phyloP scores from a whole-genome alignment of 352 stramenopile genomes.

The Nothophytophthora sp. region DNA sequence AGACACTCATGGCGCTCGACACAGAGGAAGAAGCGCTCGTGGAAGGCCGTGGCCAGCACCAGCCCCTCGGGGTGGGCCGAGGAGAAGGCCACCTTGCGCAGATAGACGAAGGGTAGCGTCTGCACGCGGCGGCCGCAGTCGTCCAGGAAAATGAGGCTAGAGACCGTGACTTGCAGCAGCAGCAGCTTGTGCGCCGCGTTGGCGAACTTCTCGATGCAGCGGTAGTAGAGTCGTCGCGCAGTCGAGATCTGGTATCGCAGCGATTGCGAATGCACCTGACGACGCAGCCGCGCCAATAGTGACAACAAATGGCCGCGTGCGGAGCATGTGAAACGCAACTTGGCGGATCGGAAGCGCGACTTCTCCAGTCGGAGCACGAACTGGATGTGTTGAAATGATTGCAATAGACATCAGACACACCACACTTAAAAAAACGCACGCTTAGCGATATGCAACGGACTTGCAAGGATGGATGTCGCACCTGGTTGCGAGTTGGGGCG shows the following conservation, averaged over 20 bases:
- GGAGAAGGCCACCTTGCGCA: slow-evolving; percentile 48
- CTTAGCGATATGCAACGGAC: too few relatives aligned
- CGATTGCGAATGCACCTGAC: slow-evolving; percentile 39
- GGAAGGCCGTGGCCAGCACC: slow-evolving; percentile 59
- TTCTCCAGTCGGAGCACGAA: slow-evolving; percentile 69
- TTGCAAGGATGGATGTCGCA: too few relatives aligned
- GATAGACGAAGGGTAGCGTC: slow-evolving; percentile 52
- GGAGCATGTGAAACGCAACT: slow-evolving; percentile 58
- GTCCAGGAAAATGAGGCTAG: slow-evolving; percentile 56
- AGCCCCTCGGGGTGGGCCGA: slow-evolving; percentile 51
- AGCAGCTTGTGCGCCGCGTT: slow-evolving; percentile 57
- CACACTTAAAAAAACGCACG: too few relatives aligned
- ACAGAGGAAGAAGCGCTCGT: slow-evolving; percentile 74
- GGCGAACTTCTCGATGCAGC: slow-evolving; percentile 70
- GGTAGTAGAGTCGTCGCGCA: slow-evolving; percentile 39
- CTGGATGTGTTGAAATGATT: too few relatives aligned
- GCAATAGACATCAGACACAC: too few relatives aligned
- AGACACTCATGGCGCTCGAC: slow-evolving; percentile 58
- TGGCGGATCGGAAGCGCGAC: slow-evolving; percentile 52
- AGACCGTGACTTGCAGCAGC: slow-evolving; percentile 49
- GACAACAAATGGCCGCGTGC: slow-evolving; percentile 59
- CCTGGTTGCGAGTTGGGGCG: slow-evolving; percentile 33
- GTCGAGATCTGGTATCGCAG: slow-evolving; percentile 32
- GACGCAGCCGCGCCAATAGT: slow-evolving; percentile 47
- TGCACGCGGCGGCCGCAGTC: slow-evolving; percentile 44